phyloP scores from a whole-genome alignment of 129 eudicot genomes.

The Escallonia herrerae region DNA sequence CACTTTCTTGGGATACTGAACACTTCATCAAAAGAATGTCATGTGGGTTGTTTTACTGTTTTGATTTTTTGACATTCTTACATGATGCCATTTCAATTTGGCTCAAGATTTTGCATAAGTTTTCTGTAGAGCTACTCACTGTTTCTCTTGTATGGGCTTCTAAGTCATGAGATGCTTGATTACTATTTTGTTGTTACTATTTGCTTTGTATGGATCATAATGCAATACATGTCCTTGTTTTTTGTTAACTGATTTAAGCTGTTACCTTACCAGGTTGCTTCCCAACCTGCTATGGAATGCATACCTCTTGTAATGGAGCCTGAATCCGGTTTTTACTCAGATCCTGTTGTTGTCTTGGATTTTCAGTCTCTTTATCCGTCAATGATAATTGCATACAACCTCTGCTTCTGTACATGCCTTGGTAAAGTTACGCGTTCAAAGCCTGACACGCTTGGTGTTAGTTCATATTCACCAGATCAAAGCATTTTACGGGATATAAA shows the following conservation, averaged over 20 bases:
- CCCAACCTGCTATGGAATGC: slow-evolving; percentile 99
- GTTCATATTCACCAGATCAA: slow-evolving; percentile 63
- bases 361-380: slow-evolving; percentile 98
- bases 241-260: not conserved
- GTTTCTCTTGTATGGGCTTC: not conserved
- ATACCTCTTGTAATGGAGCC: slow-evolving; percentile 99
- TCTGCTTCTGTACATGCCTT: slow-evolving; percentile 93
- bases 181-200: not conserved
- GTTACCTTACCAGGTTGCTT: slow-evolving; percentile 49
- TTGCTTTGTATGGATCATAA: not conserved
- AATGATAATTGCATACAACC: slow-evolving; percentile 94
- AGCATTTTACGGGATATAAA: slow-evolving; percentile 40
- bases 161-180: not conserved
- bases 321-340: slow-evolving; percentile 91
- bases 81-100: no score
- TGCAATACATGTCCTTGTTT: not conserved
- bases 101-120: not conserved
- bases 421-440: slow-evolving; percentile 69
- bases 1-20: not conserved
- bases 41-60: no score
- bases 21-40: no score
- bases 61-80: not conserved
- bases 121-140: not conserved
- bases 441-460: slow-evolving; percentile 73
- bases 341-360: slow-evolving; percentile 89